Evolutionary conservation across 441 rosid genomes (phyloP).

Genomic region (Bruguiera hainesii): DNA sequence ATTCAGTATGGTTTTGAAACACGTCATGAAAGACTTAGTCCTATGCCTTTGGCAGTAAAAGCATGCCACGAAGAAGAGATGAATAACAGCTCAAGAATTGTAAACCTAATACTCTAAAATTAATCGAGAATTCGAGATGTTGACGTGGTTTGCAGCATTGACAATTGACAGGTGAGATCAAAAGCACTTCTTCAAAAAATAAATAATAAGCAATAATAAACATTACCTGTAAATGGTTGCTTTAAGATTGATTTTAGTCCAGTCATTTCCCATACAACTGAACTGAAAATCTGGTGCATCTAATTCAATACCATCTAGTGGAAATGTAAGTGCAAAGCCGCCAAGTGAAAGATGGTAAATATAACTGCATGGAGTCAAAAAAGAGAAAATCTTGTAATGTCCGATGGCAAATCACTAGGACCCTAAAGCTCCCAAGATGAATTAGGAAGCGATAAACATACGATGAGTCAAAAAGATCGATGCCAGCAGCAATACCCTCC

Average conservation of each 20-base stretch:
- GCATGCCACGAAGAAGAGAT: neutral
- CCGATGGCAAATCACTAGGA: neutral
- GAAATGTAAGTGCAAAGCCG: conserved; percentile 69
- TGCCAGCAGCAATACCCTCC: conserved; percentile 71
- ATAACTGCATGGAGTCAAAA: conserved; percentile 41
- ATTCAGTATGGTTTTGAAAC: too few relatives aligned
- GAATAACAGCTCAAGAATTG: neutral
- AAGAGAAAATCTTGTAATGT: neutral
- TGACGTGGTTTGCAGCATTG: neutral
- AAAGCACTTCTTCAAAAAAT: neutral
- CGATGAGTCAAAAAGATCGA: conserved; percentile 66
- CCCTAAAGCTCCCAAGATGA: neutral
- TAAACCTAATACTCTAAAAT: neutral
- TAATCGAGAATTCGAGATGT: neutral
- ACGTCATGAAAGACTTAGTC: too few relatives aligned
- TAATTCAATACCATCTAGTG: conserved; percentile 29
- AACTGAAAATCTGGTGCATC: conserved; percentile 14
- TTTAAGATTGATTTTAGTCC: conserved; percentile 56
- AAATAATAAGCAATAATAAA: neutral
- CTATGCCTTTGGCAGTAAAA: neutral
- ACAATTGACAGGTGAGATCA: neutral
- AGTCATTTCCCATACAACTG: conserved; percentile 34
- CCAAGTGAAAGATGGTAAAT: conserved; percentile 61
- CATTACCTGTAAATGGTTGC: conserved; percentile 57
- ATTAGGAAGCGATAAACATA: conserved; percentile 26